Percentiles rank a stretch among this genome's conserved stretches.
These are phyloP conservation scores for Scutellaria baicalensis DNA, from an alignment of 257 asterid genomes.

Conservation along the genomic window DNA sequence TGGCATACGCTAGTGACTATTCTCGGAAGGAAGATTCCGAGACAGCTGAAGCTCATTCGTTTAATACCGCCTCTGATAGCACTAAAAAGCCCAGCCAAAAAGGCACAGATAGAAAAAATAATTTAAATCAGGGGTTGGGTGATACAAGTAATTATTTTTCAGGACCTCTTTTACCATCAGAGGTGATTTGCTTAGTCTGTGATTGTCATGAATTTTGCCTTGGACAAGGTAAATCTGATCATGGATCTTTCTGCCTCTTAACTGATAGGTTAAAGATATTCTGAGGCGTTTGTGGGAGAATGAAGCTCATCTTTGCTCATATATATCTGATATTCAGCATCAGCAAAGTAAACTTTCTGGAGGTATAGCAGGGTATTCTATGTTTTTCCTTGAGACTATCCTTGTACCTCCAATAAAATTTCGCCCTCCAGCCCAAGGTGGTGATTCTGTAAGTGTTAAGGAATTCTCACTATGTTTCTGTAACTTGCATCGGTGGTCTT, in stretches of 20 bases:
- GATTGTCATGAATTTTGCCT: conserved; percentile 1
- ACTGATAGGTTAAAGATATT: conserved; percentile 61
- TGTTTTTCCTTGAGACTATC: conserved; percentile 72
- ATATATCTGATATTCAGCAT: conserved; percentile 64
- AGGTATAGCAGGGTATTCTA: conserved; percentile 37
- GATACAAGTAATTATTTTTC: conserved; percentile 25
- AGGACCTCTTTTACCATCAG: conserved; percentile 74
- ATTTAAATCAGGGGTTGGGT: conserved; percentile 22
- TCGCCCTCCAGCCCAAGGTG: conserved; percentile 83
- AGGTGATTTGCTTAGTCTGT: conserved; percentile 38
- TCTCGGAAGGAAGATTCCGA: conserved; percentile 36
- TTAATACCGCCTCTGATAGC: conserved; percentile 25
- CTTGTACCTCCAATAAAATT: conserved; percentile 84
- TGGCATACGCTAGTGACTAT: conserved; percentile 40
- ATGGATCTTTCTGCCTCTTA: conserved; percentile 17
- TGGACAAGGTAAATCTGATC: conserved; percentile 9
- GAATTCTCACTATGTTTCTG: not conserved
- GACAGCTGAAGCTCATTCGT: conserved; percentile 41
- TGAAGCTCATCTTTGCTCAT: conserved; percentile 70
- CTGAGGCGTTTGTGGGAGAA: conserved; percentile 78
- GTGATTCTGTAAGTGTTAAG: conserved; percentile 70
- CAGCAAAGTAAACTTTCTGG: conserved; percentile 29
- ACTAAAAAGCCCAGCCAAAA: conserved; percentile 20
- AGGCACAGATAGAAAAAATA: conserved; percentile 11
- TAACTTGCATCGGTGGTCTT: not conserved